A percentile compares a stretch with the other conserved stretches of the same genome.
phyloP scores from a whole-genome alignment of 164 flowering plant species.

The Platanus orientalis region DNA sequence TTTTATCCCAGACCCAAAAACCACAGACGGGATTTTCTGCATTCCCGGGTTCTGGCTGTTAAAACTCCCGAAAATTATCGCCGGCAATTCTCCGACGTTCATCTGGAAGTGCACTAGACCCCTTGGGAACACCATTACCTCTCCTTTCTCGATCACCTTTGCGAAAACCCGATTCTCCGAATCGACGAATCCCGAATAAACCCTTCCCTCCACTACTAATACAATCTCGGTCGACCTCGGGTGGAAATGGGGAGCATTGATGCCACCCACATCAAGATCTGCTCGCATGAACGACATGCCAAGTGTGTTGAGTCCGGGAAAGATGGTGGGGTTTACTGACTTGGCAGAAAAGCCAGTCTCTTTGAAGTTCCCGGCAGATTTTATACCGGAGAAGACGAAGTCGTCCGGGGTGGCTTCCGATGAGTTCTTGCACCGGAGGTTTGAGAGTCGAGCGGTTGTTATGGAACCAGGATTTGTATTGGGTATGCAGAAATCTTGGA shows the following conservation, averaged over 20 bases:
- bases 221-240: conserved; percentile 64
- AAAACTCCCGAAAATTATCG: conserved; percentile 52
- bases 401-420: conserved; percentile 48
- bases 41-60: conserved; percentile 73
- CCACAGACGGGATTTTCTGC: conserved; percentile 41
- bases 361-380: conserved; percentile 35
- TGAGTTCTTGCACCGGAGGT: conserved; percentile 49
- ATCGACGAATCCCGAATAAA: conserved; percentile 71
- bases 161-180: conserved; percentile 49
- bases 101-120: conserved; percentile 69
- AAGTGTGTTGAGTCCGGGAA: conserved; percentile 69
- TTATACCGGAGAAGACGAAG: conserved; percentile 54
- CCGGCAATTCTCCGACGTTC: conserved; percentile 56
- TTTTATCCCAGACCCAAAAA: conserved; percentile 64
- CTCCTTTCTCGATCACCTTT: conserved; percentile 48
- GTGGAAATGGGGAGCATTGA: conserved; percentile 66
- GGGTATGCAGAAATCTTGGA: conserved; percentile 60
- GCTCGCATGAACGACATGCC: conserved; percentile 73
- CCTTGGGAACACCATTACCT: conserved; percentile 66
- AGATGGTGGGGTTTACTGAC: conserved; percentile 34
- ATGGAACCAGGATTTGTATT: conserved; percentile 17
- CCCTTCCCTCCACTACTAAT: conserved; percentile 45
- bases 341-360: conserved; percentile 36
- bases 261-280: conserved; percentile 47
- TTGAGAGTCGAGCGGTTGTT: conserved; percentile 9